A percentile compares a stretch with the other conserved stretches of the same genome.
These are phyloP conservation scores for Leccinum huronense DNA, from an alignment of 1,284 basidiomycete genomes.

Conservation along the genomic window DNA sequence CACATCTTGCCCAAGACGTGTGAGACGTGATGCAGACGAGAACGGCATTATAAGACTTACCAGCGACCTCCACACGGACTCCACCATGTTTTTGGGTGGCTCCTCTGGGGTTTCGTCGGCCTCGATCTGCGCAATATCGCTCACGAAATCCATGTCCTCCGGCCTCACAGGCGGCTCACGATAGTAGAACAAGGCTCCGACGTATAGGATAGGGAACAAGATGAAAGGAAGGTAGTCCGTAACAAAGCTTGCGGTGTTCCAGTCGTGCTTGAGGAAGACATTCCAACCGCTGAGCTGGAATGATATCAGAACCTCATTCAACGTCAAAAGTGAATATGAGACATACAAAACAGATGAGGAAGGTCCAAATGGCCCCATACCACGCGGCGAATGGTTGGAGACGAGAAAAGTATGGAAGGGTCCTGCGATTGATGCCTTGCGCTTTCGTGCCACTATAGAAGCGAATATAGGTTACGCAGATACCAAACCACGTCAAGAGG, in stretches of 20 bases:
- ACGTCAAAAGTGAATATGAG: neutral
- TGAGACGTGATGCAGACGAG: constrained; percentile 5
- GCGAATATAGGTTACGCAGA: constrained; percentile 74
- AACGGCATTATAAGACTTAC: constrained; percentile 42
- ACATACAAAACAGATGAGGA: constrained; percentile 68
- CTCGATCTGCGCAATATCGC: constrained; percentile 70
- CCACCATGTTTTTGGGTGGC: constrained; percentile 63
- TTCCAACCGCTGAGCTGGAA: constrained; percentile 68
- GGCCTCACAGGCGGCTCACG: constrained; percentile 46
- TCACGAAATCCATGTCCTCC: constrained; percentile 77
- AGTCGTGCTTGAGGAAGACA: constrained; percentile 71
- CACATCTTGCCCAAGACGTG: constrained; percentile 24
- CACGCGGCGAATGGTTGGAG: constrained; percentile 74
- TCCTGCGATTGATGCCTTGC: constrained; percentile 67
- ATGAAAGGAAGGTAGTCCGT: constrained; percentile 78
- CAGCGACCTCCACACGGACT: constrained; percentile 72
- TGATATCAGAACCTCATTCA: neutral
- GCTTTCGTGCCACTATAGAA: constrained; percentile 75
- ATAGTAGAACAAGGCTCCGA: constrained; percentile 54
- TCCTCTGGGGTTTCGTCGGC: constrained; percentile 69
- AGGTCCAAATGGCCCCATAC: constrained; percentile 54
- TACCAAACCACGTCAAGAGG: constrained; percentile 84
- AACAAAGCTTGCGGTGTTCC: constrained; percentile 62
- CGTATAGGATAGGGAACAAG: constrained; percentile 77
- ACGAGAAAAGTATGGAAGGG: constrained; percentile 62